Percentiles rank a stretch among this genome's conserved stretches.
These are phyloP conservation scores for Cicer bijugum DNA, from an alignment of 306 rosid species.

Conservation along the genomic window DNA sequence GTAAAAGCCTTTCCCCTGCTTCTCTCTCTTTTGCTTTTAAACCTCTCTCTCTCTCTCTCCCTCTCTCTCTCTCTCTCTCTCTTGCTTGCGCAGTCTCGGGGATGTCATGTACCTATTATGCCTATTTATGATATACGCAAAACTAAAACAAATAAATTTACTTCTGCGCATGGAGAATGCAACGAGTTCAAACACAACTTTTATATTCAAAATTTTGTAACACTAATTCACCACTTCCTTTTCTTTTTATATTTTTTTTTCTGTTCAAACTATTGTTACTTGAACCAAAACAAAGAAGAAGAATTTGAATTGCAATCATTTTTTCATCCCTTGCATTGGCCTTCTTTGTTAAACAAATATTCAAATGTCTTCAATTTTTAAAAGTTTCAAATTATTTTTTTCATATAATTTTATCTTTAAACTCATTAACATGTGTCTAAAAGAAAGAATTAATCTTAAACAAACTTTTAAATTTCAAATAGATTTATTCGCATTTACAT, in stretches of 20 bases:
- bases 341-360: too few relatives aligned
- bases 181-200: not conserved
- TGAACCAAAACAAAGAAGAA: not conserved
- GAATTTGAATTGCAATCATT: not conserved
- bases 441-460: too few relatives aligned
- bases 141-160: not conserved
- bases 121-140: constrained; percentile 15
- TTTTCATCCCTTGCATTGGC: not conserved
- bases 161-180: constrained; percentile 1
- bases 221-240: too few relatives aligned
- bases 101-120: constrained; percentile 35
- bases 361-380: too few relatives aligned
- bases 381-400: too few relatives aligned
- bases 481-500: too few relatives aligned
- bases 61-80: constrained; percentile 2
- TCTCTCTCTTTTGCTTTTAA: constrained; percentile 42
- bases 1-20: constrained; percentile 47
- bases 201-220: too few relatives aligned
- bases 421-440: too few relatives aligned
- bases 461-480: too few relatives aligned
- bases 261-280: too few relatives aligned
- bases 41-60: constrained; percentile 1
- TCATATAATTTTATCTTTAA: too few relatives aligned
- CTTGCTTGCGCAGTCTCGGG: constrained; percentile 76
- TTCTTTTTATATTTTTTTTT: too few relatives aligned